Evolutionary conservation across 1,139 yeast genomes (phyloP), one percentile per base, ranked within the genome.

Genomic region (Hansenula sp.): DNA sequence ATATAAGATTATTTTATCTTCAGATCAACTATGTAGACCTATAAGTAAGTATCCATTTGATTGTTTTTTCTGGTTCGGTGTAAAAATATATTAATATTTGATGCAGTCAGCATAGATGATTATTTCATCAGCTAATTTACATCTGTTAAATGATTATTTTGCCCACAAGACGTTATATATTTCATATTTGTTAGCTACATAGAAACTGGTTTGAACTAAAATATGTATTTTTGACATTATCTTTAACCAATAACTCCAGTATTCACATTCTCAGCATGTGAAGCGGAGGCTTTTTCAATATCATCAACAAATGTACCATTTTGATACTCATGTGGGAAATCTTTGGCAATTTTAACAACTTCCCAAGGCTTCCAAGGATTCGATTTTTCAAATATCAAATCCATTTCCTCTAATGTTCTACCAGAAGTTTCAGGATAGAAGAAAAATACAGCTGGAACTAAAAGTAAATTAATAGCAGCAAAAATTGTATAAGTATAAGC

Each of bases 381-480:
- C 11, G 60, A 38, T 59, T 65, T 29, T 73, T 53, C 68, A 53
- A 77, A 79, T 47, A 82, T 79, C 47, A 74, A 68, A 55, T 79
- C 83, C 48, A 79, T 69, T 55, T 78, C 84, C 58, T 79, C 85
- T 55, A 79, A 65, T 28, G 80, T 65, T 56, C 82, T 69, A 43
- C 80, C 79, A 10, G 81, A 75, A 30, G 84, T 79, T 64, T 79
- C 85, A 29, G 84, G 84, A 56, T 75, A 79, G 62, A 74, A 81
- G 70, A 83, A 75, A 68, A 64, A 81, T 42, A 82, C 83, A 52
- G 69, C 48, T 28, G 87, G 86, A 33, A 80, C 65, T 65, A 78
- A 66, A 16, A 55, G 29, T 47, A 59, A 61, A 54, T 68, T 68
- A 44, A 76, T 62, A 31, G 55, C 32, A 26, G 68, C 68, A 52